Base-by-base conservation (phyloP, 164 flowering plant genomes). In the Aristolochia californica region DNA sequence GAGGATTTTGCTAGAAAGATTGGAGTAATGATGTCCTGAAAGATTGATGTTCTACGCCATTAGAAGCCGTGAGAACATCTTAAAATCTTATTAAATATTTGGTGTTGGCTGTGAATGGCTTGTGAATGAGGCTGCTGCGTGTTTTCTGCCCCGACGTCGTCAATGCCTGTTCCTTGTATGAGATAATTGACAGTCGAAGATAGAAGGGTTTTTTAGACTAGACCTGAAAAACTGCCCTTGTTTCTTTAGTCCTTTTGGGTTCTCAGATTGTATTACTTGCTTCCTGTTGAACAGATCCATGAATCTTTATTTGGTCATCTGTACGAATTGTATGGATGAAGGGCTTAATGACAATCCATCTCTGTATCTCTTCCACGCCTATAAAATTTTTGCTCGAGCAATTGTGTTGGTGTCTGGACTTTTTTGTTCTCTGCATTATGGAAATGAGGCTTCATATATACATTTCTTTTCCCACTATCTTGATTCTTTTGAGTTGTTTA, bases 1-100 rank as follows among this genome's bases (percentile, higher is more conserved):
- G 91, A 86, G 67, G 95, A 85, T 66, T 85, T 83, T 74, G 93
- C 84, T 21, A 83, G 84, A 74, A 85, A 77, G 70, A 75, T 87
- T 59, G 91, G 91, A 21, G 87, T 77, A 26, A 58, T 74, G 70
- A 56, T 74, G 23, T 67, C 74, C 17, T 70, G 59, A 67, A 48
- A 30, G 22, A 5, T 48, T 23, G 40, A 30, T 48, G 21, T 11
- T 23, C 23, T 30, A 47, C 48, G 47, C 48, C 38, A 1, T 45
- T 10, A 1, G 17, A 18, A 20, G n/a, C 20, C 18, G 15, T 47
- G 10, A 45, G 53, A 16, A 27, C 13, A n/a, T 26, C 28, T n/a
- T n/a, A 23, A 22, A 13, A 14, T 48, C 13, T 22, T 18, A 15
- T 8, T 24, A 15, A 17, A 16, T 18, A 12, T n/a, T 12, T 48